Evolutionary conservation across 2,329 filamentous ascomycete genomes (phyloP).

Genomic region (Neophaeococcomyces aloes): DNA sequence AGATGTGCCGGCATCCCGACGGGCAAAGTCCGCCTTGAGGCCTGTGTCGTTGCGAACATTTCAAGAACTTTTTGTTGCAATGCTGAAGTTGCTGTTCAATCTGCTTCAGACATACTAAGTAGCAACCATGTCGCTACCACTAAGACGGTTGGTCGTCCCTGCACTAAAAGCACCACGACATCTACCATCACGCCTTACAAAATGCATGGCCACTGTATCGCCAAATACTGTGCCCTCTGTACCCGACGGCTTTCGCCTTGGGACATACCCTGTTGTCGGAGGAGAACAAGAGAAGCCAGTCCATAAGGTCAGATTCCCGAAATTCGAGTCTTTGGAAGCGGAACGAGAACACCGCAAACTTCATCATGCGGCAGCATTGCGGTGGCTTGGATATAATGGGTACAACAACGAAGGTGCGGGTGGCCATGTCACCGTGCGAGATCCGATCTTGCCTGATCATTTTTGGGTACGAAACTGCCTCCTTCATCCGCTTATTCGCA

Average conservation of each 20-base stretch:
- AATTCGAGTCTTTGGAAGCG: slow-evolving; percentile 16
- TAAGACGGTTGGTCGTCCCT: too few relatives aligned
- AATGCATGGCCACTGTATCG: slow-evolving; percentile 3
- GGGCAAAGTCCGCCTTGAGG: too few relatives aligned
- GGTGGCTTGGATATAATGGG: slow-evolving; percentile 22
- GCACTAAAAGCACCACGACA: too few relatives aligned
- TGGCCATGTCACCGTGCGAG: slow-evolving; percentile 37
- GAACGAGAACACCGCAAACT: slow-evolving; percentile 17
- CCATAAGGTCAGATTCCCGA: slow-evolving; percentile 14
- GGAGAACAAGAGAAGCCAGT: slow-evolving; percentile 11
- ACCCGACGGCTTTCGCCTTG: slow-evolving; percentile 1
- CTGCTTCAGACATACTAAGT: too few relatives aligned
- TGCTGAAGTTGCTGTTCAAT: too few relatives aligned
- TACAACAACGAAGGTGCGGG: slow-evolving; percentile 21
- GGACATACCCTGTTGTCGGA: slow-evolving; percentile 5
- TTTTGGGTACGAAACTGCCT: slow-evolving; percentile 20
- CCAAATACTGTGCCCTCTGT: neutral
- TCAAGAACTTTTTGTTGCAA: too few relatives aligned
- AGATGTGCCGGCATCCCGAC: too few relatives aligned
- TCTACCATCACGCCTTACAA: neutral
- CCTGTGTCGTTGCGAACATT: too few relatives aligned
- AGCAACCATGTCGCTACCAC: too few relatives aligned
- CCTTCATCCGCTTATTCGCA: too few relatives aligned
- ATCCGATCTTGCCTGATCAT: slow-evolving; percentile 25
- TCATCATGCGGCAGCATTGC: slow-evolving; percentile 32